Conservation (phyloP, 2,329 filamentous ascomycete genomes). For the Aspergillus oerlinghausenensis region DNA sequence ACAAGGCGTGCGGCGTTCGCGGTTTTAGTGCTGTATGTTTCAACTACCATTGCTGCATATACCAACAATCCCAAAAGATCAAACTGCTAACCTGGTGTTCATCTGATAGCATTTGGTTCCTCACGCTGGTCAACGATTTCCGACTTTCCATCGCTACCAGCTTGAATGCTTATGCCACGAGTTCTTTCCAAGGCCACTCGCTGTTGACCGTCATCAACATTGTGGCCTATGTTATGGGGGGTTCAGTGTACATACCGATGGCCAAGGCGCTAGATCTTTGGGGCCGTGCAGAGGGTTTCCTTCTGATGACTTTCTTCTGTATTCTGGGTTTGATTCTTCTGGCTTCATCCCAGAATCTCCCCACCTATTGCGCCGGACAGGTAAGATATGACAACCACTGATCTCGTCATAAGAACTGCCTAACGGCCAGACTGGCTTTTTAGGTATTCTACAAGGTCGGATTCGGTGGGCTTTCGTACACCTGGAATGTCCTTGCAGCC, state of each 20-base stretch:
- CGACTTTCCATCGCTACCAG: constrained; percentile 36
- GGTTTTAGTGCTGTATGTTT: constrained; percentile 38
- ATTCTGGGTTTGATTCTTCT: constrained; percentile 55
- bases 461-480: constrained; percentile 50
- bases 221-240: constrained; percentile 53
- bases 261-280: constrained; percentile 61
- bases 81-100: neutral
- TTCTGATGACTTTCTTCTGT: constrained; percentile 45
- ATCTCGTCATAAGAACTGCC: neutral
- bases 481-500: constrained; percentile 54
- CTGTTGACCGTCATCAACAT: constrained; percentile 53
- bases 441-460: constrained; percentile 58
- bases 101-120: constrained; percentile 37
- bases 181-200: constrained; percentile 50
- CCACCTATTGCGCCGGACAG: constrained; percentile 59
- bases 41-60: neutral
- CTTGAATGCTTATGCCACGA: constrained; percentile 49
- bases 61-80: neutral
- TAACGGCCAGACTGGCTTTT: neutral
- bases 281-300: constrained; percentile 57
- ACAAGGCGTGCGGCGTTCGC: constrained; percentile 34
- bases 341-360: constrained; percentile 56
- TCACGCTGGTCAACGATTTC: constrained; percentile 42
- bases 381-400: constrained; percentile 3
- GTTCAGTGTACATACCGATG: constrained; percentile 54